A percentile compares a stretch with the other conserved stretches of the same genome.
Conservation (phyloP, 2,329 filamentous ascomycete genomes). For the Ophiostoma quercus region DNA sequence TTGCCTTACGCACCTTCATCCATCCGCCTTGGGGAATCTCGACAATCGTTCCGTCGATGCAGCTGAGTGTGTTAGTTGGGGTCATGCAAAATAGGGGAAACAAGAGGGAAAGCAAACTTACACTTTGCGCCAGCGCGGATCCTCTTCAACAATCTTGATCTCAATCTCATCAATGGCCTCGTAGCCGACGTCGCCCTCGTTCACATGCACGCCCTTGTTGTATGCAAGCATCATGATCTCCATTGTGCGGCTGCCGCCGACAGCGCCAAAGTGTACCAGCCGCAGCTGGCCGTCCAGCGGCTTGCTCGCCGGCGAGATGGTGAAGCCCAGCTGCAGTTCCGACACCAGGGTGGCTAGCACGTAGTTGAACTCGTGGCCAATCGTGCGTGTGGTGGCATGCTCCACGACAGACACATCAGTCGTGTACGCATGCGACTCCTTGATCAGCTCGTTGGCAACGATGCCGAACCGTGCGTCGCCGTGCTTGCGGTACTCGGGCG, state of each 20-base stretch:
- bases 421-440: conserved; percentile 47
- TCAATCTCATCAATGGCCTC: conserved; percentile 61
- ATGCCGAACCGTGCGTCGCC: conserved; percentile 77
- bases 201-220: conserved; percentile 51
- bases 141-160: conserved; percentile 62
- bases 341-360: conserved; percentile 71
- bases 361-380: conserved; percentile 58
- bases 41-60: conserved; percentile 87
- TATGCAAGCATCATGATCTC: conserved; percentile 67
- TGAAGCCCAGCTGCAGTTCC: conserved; percentile 74
- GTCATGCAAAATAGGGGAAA: not conserved
- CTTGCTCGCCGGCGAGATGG: conserved; percentile 67
- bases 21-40: conserved; percentile 64
- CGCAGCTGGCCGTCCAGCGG: conserved; percentile 67
- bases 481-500: conserved; percentile 68
- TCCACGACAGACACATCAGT: conserved; percentile 35
- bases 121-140: conserved; percentile 73
- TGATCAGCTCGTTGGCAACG: conserved; percentile 72
- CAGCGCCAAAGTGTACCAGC: conserved; percentile 68
- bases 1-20: conserved; percentile 58
- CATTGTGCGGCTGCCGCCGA: conserved; percentile 63
- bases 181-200: conserved; percentile 62
- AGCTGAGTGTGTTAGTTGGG: conserved; percentile 36
- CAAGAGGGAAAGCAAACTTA: not conserved
- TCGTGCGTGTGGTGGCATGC: conserved; percentile 17